Conservation (phyloP, 2,329 filamentous ascomycete species). For the Ambrosiella cleistominuta region DNA sequence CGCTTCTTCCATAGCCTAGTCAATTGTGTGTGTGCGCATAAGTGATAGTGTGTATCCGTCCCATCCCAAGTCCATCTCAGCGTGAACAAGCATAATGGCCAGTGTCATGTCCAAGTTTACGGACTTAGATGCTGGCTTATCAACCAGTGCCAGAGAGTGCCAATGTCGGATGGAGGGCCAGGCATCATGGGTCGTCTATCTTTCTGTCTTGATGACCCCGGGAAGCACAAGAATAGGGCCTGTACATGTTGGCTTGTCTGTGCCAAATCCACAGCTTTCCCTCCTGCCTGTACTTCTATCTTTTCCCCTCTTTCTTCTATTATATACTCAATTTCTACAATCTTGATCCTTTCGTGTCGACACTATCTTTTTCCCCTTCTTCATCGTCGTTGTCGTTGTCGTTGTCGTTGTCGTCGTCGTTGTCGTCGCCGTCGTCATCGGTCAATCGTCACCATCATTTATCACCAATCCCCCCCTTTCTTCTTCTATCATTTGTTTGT, state of each 20-base stretch:
- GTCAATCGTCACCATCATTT: too few species aligned
- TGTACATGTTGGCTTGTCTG: too few species aligned
- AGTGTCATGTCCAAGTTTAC: too few species aligned
- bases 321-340: neutral
- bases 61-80: neutral
- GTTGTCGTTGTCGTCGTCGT: neutral
- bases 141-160: too few species aligned
- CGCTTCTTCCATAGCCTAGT: neutral
- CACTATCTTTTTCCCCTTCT: neutral
- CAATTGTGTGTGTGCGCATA: neutral
- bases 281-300: neutral
- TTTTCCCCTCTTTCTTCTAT: neutral
- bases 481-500: neutral
- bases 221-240: too few species aligned
- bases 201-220: too few species aligned
- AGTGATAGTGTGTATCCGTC: too few species aligned
- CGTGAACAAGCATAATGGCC: too few species aligned
- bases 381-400: constrained; percentile 4
- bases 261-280: neutral
- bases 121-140: too few species aligned
- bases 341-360: neutral
- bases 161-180: too few species aligned
- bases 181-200: too few species aligned
- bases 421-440: too few species aligned
- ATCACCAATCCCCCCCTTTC: neutral